Conservation (phyloP, 768 basidiomycete species). For the Scleroderma bovista region DNA sequence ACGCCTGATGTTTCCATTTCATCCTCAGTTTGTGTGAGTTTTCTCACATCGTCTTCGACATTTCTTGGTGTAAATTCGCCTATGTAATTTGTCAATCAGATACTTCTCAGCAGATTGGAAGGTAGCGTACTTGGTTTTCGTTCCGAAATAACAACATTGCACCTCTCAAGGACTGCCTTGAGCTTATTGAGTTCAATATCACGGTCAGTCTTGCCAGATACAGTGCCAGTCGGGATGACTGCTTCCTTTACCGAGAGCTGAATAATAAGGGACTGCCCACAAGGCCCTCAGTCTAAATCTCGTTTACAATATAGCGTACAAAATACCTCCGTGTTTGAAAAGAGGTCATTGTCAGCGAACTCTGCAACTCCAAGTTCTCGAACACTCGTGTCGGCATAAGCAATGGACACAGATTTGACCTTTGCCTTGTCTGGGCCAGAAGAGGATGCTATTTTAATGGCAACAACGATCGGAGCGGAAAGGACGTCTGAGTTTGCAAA, state of each 20-base stretch:
- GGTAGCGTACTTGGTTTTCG: constrained; percentile 68
- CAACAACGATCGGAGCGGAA: constrained; percentile 84
- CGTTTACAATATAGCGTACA: background rate
- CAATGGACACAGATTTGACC: constrained; percentile 72
- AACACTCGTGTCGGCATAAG: constrained; percentile 86
- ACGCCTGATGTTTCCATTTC: constrained; percentile 13
- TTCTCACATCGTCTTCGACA: constrained; percentile 70
- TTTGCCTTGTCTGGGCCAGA: constrained; percentile 51
- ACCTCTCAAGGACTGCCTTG: constrained; percentile 81
- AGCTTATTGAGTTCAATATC: constrained; percentile 89
- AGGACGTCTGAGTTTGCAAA: constrained; percentile 78
- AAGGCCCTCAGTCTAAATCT: background rate
- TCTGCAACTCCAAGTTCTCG: constrained; percentile 86
- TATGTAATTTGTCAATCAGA: constrained; percentile 23
- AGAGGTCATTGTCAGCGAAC: constrained; percentile 91
- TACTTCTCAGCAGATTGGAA: background rate
- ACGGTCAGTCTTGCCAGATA: constrained; percentile 65
- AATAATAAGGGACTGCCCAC: constrained; percentile 77
- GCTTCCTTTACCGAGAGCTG: constrained; percentile 98
- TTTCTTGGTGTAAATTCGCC: constrained; percentile 83
- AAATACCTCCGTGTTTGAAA: constrained; percentile 89
- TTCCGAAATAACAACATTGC: constrained; percentile 86
- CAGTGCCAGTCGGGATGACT: constrained; percentile 71
- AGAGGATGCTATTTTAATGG: constrained; percentile 68
- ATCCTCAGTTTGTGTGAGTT: constrained; percentile 27